Evolutionary conservation across 768 basidiomycete genomes (phyloP).

Genomic region (Lyophyllum shimeji): DNA sequence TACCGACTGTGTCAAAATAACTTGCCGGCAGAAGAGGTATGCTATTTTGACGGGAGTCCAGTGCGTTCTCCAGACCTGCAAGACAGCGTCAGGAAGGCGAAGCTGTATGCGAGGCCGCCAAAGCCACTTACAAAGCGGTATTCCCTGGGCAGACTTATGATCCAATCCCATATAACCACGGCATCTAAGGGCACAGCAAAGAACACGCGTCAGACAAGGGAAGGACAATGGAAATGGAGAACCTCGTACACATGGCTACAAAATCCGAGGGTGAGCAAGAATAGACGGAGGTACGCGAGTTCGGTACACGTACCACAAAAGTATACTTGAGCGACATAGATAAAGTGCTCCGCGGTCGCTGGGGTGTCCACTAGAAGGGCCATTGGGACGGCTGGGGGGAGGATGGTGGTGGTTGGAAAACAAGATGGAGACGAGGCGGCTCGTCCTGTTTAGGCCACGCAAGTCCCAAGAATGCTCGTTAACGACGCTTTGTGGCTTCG

Average conservation of each 20-base stretch:
- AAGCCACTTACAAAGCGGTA: conserved; percentile 63
- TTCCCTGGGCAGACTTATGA: conserved; percentile 74
- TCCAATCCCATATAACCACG: conserved; percentile 85
- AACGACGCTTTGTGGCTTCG: conserved; percentile 15
- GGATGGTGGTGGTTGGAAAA: conserved; percentile 37
- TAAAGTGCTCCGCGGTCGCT: conserved; percentile 69
- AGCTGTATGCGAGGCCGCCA: conserved; percentile 17
- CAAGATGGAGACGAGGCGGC: conserved; percentile 32
- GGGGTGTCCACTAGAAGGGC: conserved; percentile 36
- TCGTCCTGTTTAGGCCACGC: conserved; percentile 28
- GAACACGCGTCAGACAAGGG: conserved; percentile 25
- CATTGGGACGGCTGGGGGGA: conserved; percentile 24
- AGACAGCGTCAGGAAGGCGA: conserved; percentile 18
- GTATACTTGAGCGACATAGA: conserved; percentile 80
- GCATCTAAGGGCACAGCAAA: conserved; percentile 59
- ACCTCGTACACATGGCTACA: conserved; percentile 68
- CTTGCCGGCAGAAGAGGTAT: conserved; percentile 82
- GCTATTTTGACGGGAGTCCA: conserved; percentile 86
- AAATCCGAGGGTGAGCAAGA: conserved; percentile 28
- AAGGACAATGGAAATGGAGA: conserved; percentile 23
- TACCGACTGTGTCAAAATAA: conserved; percentile 21
- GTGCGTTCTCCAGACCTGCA: conserved; percentile 75
- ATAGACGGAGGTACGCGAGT: conserved; percentile 18
- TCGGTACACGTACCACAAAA: conserved; percentile 70
- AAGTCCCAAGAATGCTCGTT: conserved; percentile 18